These are phyloP conservation scores for Myrmaecium sp. DNA, from an alignment of 2,329 filamentous ascomycete species.

Conservation along the genomic window DNA sequence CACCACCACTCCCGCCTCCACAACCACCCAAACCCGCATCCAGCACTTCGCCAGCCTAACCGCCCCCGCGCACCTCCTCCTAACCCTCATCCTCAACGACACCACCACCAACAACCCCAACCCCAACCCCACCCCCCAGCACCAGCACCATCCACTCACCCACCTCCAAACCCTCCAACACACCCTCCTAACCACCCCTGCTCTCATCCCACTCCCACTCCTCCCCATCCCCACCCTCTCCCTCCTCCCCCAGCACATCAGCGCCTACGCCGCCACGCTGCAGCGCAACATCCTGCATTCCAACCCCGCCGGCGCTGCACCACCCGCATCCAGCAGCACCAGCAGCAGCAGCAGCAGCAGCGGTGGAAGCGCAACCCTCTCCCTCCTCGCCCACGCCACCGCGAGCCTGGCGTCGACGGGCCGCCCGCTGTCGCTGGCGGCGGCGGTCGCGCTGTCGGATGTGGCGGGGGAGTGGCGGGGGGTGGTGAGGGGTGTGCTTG, in stretches of 20 bases:
- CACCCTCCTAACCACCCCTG: slow-evolving; percentile 1
- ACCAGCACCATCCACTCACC: background rate
- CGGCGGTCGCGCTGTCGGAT: slow-evolving; percentile 16
- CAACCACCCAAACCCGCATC: slow-evolving; percentile 2
- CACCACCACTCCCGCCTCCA: background rate
- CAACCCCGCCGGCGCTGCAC: slow-evolving; percentile 17
- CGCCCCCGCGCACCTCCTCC: slow-evolving; percentile 1
- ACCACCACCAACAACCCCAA: background rate
- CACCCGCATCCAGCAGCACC: slow-evolving; percentile 7
- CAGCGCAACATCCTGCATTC: slow-evolving; percentile 4
- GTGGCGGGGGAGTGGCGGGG: slow-evolving; percentile 15
- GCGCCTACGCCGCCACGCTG: background rate
- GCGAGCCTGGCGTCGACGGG: no score
- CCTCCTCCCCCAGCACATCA: slow-evolving; percentile 2
- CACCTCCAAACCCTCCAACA: slow-evolving; percentile 2
- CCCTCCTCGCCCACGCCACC: no score
- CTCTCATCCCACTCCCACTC: slow-evolving; percentile 1
- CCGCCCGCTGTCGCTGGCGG: slow-evolving; percentile 4
- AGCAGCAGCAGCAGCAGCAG: no score
- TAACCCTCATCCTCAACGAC: slow-evolving; percentile 2
- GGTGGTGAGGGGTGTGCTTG: slow-evolving; percentile 13
- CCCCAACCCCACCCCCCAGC: background rate
- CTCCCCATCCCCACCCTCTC: background rate
- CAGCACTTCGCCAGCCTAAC: slow-evolving; percentile 4
- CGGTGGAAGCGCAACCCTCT: no score